phyloP scores from a whole-genome alignment of 768 basidiomycete species.

The Calocybe indica region DNA sequence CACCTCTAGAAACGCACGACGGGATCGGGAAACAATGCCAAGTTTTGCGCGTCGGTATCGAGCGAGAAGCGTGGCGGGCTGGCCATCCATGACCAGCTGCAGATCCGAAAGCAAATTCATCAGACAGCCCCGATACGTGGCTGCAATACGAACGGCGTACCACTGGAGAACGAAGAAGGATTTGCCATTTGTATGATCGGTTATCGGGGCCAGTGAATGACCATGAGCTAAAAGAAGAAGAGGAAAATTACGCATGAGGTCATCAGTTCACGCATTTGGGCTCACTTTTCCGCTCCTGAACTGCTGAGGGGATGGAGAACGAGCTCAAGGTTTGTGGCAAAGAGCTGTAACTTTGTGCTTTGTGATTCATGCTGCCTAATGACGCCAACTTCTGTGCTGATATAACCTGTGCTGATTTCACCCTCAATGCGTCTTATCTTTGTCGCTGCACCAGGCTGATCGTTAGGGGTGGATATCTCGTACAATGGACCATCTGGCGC shows the following conservation, averaged over 20 bases:
- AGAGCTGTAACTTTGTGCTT: slow-evolving; percentile 19
- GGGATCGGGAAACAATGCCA: slow-evolving; percentile 24
- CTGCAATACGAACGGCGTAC: slow-evolving; percentile 15
- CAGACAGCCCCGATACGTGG: not conserved
- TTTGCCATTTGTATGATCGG: slow-evolving; percentile 30
- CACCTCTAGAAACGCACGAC: slow-evolving; percentile 24
- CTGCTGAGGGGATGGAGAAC: slow-evolving; percentile 4
- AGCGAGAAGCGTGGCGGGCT: slow-evolving; percentile 19
- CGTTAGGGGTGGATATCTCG: slow-evolving; percentile 22
- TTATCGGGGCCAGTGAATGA: slow-evolving; percentile 28
- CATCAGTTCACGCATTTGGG: not conserved
- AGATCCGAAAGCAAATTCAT: not conserved
- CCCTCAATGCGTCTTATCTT: slow-evolving; percentile 22
- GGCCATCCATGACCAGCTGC: slow-evolving; percentile 26
- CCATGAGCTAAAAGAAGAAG: slow-evolving; percentile 24
- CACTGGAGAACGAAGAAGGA: slow-evolving; percentile 29
- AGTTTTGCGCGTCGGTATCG: slow-evolving; percentile 24
- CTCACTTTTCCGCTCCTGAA: slow-evolving; percentile 15
- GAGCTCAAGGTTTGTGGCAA: slow-evolving; percentile 12
- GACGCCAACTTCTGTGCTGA: slow-evolving; percentile 26
- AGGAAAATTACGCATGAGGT: not conserved
- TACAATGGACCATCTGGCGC: slow-evolving; percentile 27
- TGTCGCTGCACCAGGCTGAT: slow-evolving; percentile 12
- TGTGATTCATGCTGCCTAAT: slow-evolving; percentile 17
- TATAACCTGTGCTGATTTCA: slow-evolving; percentile 20